These are phyloP conservation scores for Aechmea fasciata DNA, from an alignment of 176 grass and related monocot genomes.

Conservation along the genomic window DNA sequence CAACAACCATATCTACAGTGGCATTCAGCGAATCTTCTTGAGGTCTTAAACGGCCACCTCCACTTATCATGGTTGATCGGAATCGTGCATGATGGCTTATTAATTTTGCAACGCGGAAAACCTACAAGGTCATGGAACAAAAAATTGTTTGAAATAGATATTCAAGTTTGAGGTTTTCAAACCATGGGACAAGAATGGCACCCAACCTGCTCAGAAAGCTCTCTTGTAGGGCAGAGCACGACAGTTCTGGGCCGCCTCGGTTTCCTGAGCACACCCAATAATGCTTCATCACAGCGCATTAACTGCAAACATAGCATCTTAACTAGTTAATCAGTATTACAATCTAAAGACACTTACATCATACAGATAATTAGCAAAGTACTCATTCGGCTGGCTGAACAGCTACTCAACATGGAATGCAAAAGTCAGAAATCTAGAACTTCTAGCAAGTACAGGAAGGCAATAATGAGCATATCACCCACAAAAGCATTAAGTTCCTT, in stretches of 20 bases:
- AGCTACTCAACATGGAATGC: no score
- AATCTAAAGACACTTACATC: no score
- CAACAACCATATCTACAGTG: slow-evolving; percentile 87
- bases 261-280: slow-evolving; percentile 69
- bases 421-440: no score
- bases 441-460: no score
- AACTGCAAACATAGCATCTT: slow-evolving; percentile 27
- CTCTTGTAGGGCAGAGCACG: slow-evolving; percentile 87
- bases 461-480: no score
- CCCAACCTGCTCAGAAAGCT: slow-evolving; percentile 84
- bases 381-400: no score
- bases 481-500: no score
- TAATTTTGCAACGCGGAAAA: slow-evolving; percentile 81
- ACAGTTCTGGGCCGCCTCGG: slow-evolving; percentile 76
- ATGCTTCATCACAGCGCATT: slow-evolving; percentile 61
- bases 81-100: slow-evolving; percentile 94
- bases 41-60: slow-evolving; percentile 71
- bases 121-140: slow-evolving; percentile 33
- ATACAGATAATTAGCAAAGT: no score
- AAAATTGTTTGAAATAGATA: slow-evolving; percentile 2
- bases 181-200: slow-evolving; percentile 3
- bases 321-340: not conserved
- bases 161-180: no score
- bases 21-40: slow-evolving; percentile 90
- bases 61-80: slow-evolving; percentile 81